Percentiles rank a stretch among this genome's conserved stretches.
Evolutionary conservation across 2,329 filamentous ascomycete species (phyloP).

Genomic region (Zymoseptoria passerinii): DNA sequence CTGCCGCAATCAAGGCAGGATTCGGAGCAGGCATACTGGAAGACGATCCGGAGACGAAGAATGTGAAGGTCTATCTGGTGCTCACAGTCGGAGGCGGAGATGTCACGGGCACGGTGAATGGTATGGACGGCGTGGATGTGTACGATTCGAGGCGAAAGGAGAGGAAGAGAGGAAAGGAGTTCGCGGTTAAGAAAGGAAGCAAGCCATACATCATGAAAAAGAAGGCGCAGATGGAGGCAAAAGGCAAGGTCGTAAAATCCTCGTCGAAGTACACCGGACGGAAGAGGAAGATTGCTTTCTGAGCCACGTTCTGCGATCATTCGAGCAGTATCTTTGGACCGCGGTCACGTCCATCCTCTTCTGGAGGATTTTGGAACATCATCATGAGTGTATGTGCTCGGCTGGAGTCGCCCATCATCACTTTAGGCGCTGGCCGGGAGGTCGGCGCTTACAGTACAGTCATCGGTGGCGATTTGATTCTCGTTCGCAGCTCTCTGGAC

Average conservation of each 20-base stretch:
- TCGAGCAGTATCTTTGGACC: neutral
- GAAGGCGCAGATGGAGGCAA: slow-evolving; percentile 87
- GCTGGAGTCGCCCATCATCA: neutral
- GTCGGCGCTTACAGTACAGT: neutral
- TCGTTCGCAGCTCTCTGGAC: neutral
- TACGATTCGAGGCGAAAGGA: slow-evolving; percentile 56
- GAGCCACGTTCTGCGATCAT: slow-evolving; percentile 17
- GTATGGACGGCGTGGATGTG: slow-evolving; percentile 77
- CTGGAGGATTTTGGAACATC: neutral
- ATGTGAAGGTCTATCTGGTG: slow-evolving; percentile 90
- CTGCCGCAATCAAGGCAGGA: slow-evolving; percentile 82
- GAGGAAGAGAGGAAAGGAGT: slow-evolving; percentile 43
- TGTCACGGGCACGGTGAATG: slow-evolving; percentile 81
- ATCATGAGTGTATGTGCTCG: neutral
- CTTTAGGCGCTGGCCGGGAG: neutral
- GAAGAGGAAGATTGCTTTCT: slow-evolving; percentile 75
- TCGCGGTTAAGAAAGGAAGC: slow-evolving; percentile 62
- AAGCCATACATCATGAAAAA: slow-evolving; percentile 79
- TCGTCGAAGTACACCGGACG: slow-evolving; percentile 90
- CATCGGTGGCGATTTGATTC: neutral
- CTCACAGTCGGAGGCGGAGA: slow-evolving; percentile 74
- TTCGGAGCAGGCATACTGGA: slow-evolving; percentile 93
- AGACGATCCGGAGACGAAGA: slow-evolving; percentile 94
- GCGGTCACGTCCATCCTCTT: neutral
- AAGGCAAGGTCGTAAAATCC: slow-evolving; percentile 88